Conservation (phyloP, 345 rosid species). For the Kernera saxatilis region DNA sequence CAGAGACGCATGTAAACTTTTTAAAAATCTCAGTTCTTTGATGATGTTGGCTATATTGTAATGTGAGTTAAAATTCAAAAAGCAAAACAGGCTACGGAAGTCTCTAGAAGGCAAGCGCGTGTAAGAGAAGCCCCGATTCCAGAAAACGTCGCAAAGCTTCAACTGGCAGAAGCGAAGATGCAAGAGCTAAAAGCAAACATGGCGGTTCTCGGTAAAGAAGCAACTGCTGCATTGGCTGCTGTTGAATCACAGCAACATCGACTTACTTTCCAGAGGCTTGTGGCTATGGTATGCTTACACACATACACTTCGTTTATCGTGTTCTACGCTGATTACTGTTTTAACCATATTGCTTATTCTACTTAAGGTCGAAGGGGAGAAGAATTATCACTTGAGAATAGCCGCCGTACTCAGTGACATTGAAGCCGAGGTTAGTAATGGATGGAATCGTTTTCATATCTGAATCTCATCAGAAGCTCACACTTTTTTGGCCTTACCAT, state of each 20-base stretch:
- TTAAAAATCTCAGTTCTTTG: background rate
- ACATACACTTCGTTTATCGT: background rate
- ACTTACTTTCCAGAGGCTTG: slow-evolving; percentile 87
- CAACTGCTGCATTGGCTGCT: slow-evolving; percentile 92
- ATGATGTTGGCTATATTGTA: slow-evolving; percentile 16
- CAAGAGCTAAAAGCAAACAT: slow-evolving; percentile 80
- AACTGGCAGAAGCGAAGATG: slow-evolving; percentile 79
- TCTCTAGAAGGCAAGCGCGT: slow-evolving; percentile 72
- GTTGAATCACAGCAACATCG: slow-evolving; percentile 93
- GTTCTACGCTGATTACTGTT: background rate
- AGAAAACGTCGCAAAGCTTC: slow-evolving; percentile 89
- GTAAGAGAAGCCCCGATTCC: slow-evolving; percentile 79
- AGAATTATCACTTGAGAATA: slow-evolving; percentile 71
- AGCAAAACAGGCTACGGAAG: slow-evolving; percentile 67
- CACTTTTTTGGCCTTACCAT: background rate
- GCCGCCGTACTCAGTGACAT: slow-evolving; percentile 90
- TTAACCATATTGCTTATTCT: background rate
- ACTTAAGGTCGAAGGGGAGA: slow-evolving; percentile 90
- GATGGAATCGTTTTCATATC: background rate
- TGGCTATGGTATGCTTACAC: slow-evolving; percentile 56
- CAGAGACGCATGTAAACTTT: slow-evolving; percentile 68
- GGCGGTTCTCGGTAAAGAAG: slow-evolving; percentile 98
- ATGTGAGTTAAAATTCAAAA: slow-evolving; percentile 30
- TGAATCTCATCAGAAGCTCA: slow-evolving; percentile 1
- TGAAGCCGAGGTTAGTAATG: slow-evolving; percentile 87